A percentile compares a stretch with the other conserved stretches of the same genome.
Conservation (phyloP, 148 eudicot genomes). For the Fagopyrum homotropicum region DNA sequence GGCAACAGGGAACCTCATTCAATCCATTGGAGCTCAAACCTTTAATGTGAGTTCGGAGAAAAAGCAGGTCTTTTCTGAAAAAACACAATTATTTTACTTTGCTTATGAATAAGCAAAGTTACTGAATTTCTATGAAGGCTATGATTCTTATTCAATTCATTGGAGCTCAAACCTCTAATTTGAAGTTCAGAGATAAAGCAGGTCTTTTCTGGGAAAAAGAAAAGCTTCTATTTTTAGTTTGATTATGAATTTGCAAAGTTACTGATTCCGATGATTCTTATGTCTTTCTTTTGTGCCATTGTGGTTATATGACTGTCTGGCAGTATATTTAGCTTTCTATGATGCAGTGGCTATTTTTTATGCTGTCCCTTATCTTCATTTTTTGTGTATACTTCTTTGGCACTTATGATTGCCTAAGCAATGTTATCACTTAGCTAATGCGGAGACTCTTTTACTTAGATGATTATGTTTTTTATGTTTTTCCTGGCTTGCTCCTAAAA, state of each 20-base stretch:
- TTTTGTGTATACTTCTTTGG: not conserved
- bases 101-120: not conserved
- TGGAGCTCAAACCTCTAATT: conserved; percentile 52
- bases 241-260: not conserved
- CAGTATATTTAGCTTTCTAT: not conserved
- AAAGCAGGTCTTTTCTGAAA: not conserved
- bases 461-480: not conserved
- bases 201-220: not conserved
- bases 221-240: not conserved
- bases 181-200: conserved; percentile 29
- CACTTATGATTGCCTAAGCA: not conserved
- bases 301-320: not conserved
- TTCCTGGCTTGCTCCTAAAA: not conserved
- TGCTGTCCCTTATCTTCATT: not conserved
- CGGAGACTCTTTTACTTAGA: not conserved
- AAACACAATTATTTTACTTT: not conserved
- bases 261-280: not conserved
- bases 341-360: not conserved
- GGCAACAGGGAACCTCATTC: conserved; percentile 57
- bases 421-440: not conserved
- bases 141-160: conserved; percentile 47
- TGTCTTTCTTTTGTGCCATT: not conserved
- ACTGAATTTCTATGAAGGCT: not conserved
- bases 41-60: conserved; percentile 53
- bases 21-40: conserved; percentile 41